Conservation (phyloP, 1,139 yeast species). For the Saccharomycopsis hybrid region DNA sequence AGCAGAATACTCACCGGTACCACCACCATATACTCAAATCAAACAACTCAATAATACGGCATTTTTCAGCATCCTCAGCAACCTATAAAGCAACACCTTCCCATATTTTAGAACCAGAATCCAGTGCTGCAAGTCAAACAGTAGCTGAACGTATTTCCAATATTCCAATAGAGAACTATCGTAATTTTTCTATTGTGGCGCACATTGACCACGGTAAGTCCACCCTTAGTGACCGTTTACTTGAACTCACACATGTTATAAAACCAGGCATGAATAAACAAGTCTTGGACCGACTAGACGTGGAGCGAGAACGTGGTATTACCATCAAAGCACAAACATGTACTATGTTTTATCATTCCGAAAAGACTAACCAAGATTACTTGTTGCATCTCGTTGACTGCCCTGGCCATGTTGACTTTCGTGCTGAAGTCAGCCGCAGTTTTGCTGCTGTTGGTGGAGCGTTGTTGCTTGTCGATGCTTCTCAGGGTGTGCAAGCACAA, state of each 20-base stretch:
- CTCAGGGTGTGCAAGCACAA: constrained; percentile 96
- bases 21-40: too few species aligned
- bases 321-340: constrained; percentile 97
- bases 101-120: too few species aligned
- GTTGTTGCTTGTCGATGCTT: constrained; percentile 80
- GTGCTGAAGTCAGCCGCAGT: constrained; percentile 89
- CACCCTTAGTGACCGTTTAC: constrained; percentile 77
- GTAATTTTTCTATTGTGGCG: constrained; percentile 93
- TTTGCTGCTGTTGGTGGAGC: constrained; percentile 98
- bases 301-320: constrained; percentile 92
- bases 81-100: too few species aligned
- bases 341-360: constrained; percentile 77
- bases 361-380: constrained; percentile 68
- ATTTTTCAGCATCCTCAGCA: too few species aligned
- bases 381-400: constrained; percentile 89
- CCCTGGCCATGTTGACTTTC: constrained; percentile 96
- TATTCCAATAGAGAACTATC: constrained; percentile 75
- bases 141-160: constrained; percentile 23
- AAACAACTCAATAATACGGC: too few species aligned
- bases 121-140: too few species aligned
- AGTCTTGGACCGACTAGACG: constrained; percentile 87
- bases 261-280: constrained; percentile 74
- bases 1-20: too few species aligned
- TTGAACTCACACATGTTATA: constrained; percentile 86
- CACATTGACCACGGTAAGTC: constrained; percentile 98